Percentiles rank a stretch among this genome's conserved stretches.
Evolutionary conservation across 1,284 basidiomycete genomes (phyloP).

Genomic region (Cystobasidium sp.): DNA sequence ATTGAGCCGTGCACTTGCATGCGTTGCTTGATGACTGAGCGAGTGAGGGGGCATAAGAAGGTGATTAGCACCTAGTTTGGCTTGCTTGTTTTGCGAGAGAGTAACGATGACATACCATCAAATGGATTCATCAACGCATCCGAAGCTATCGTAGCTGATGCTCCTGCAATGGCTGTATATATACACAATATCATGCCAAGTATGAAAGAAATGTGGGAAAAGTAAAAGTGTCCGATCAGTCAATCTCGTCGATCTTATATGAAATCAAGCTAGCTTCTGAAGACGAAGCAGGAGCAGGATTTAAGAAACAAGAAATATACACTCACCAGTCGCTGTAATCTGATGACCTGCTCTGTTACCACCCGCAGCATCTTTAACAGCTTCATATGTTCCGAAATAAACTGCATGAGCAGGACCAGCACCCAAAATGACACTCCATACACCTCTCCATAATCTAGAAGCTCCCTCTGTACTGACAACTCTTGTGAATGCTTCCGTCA

Average conservation of each 20-base stretch:
- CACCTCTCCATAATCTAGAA: constrained; percentile 90
- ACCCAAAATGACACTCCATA: constrained; percentile 94
- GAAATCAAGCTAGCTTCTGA: neutral
- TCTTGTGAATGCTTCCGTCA: constrained; percentile 82
- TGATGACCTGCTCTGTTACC: constrained; percentile 82
- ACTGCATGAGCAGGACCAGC: constrained; percentile 98
- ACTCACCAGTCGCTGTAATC: constrained; percentile 74
- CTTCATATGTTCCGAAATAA: constrained; percentile 96
- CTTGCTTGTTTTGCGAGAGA: neutral
- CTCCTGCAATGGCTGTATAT: constrained; percentile 80
- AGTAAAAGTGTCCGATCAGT: constrained; percentile 37
- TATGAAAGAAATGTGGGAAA: too few species aligned
- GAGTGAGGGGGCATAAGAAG: neutral
- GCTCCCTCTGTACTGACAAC: constrained; percentile 93
- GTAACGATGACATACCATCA: constrained; percentile 73
- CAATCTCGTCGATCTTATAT: neutral
- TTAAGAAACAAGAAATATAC: constrained; percentile 53
- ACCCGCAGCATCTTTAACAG: constrained; percentile 88
- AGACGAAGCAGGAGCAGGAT: neutral
- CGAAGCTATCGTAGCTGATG: constrained; percentile 88
- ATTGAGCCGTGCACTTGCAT: constrained; percentile 96
- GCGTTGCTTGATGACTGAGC: constrained; percentile 92
- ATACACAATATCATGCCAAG: too few species aligned
- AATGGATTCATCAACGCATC: constrained; percentile 99
- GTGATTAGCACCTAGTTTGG: neutral